phyloP scores from a whole-genome alignment of 2,329 filamentous ascomycete genomes.

The Colletotrichum tropicale region DNA sequence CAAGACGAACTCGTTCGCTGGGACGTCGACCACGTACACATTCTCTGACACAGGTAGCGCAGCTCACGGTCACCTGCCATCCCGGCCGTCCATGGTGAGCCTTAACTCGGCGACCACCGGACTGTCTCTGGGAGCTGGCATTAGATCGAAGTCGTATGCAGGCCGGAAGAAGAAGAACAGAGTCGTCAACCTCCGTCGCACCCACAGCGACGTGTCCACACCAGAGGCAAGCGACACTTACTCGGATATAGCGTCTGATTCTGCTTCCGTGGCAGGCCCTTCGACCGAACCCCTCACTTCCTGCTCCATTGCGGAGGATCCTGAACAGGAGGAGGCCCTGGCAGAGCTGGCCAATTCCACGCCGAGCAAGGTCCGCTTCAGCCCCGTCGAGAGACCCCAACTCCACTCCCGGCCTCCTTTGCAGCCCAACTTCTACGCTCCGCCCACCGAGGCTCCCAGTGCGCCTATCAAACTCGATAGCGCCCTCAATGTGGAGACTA shows the following conservation, averaged over 20 bases:
- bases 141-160: conserved; percentile 62
- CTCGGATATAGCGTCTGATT: conserved; percentile 52
- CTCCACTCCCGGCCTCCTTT: conserved; percentile 33
- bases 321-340: conserved; percentile 48
- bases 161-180: conserved; percentile 82
- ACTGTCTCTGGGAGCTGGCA: conserved; percentile 65
- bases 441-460: conserved; percentile 19
- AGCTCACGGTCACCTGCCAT: conserved; percentile 65
- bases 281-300: conserved; percentile 65
- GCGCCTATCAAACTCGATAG: conserved; percentile 14
- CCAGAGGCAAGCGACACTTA: conserved; percentile 53
- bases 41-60: conserved; percentile 75
- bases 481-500: conserved; percentile 13
- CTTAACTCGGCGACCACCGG: conserved; percentile 65
- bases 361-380: conserved; percentile 48
- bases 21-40: conserved; percentile 69
- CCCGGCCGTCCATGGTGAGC: conserved; percentile 70
- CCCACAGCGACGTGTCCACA: conserved; percentile 58
- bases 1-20: conserved; percentile 67
- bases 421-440: conserved; percentile 36
- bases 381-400: conserved; percentile 30
- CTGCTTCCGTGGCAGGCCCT: conserved; percentile 60
- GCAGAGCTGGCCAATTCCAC: conserved; percentile 20
- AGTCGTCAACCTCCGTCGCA: conserved; percentile 79
- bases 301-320: conserved; percentile 63